Conservation (phyloP, 805 yeast species). For the Candida glaebosa region DNA sequence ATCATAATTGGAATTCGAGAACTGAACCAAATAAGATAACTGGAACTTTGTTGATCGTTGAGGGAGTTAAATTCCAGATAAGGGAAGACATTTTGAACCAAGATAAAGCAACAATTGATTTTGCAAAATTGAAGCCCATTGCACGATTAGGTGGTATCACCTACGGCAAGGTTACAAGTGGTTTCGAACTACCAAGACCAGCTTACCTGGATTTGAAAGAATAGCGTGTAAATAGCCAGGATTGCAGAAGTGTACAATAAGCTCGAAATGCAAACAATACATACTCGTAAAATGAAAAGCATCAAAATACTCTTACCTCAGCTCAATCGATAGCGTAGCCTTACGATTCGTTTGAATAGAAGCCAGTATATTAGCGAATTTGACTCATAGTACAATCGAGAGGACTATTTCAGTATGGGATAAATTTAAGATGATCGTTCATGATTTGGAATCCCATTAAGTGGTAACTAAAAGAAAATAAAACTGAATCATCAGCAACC, state of each 20-base stretch:
- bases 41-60: slow-evolving; percentile 44
- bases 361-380: too few relatives aligned
- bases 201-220: slow-evolving; percentile 16
- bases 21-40: slow-evolving; percentile 28
- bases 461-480: too few relatives aligned
- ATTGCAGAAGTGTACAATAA: too few relatives aligned
- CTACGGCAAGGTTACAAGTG: slow-evolving; percentile 43
- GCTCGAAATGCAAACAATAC: background rate
- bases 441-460: too few relatives aligned
- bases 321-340: too few relatives aligned
- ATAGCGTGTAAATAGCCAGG: background rate
- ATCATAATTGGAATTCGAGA: slow-evolving; percentile 45
- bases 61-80: slow-evolving; percentile 56
- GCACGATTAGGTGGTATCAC: slow-evolving; percentile 48
- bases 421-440: too few relatives aligned
- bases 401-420: too few relatives aligned
- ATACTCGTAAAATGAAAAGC: background rate
- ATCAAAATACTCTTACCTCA: too few relatives aligned
- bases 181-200: slow-evolving; percentile 47
- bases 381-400: too few relatives aligned
- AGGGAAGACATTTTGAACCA: slow-evolving; percentile 52
- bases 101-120: slow-evolving; percentile 37
- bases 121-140: slow-evolving; percentile 49
- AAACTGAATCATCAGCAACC: too few relatives aligned
- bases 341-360: too few relatives aligned